A percentile compares a stretch with the other conserved stretches of the same genome.
phyloP scores from a whole-genome alignment of 306 rosid species.

The Cicer chorassanicum region DNA sequence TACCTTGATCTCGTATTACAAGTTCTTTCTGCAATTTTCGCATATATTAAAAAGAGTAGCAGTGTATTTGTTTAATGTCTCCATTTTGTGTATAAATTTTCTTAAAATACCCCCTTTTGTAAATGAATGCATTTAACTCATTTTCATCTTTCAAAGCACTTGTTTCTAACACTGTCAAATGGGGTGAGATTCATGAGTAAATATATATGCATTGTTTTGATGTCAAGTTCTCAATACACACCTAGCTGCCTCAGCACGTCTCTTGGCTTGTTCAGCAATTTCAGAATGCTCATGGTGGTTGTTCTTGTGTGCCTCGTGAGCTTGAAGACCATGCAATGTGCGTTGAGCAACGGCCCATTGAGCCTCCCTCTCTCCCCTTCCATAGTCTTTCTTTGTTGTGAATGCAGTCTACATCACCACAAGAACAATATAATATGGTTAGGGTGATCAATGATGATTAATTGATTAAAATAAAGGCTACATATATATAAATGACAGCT shows the following conservation, averaged over 20 bases:
- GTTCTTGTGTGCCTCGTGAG: conserved; percentile 38
- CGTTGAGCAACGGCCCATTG: conserved; percentile 70
- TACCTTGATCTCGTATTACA: too few relatives aligned
- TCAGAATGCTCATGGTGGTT: conserved; percentile 53
- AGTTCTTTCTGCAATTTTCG: too few relatives aligned
- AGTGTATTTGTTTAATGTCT: too few relatives aligned
- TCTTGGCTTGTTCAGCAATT: conserved; percentile 69
- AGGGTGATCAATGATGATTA: background rate
- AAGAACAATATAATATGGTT: background rate
- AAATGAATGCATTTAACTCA: too few relatives aligned
- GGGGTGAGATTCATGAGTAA: too few relatives aligned
- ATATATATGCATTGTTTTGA: too few relatives aligned
- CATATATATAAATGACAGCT: background rate
- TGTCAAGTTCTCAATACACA: background rate
- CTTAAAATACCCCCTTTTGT: too few relatives aligned
- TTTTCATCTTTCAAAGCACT: too few relatives aligned
- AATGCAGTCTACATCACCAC: conserved; percentile 62
- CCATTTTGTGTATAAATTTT: too few relatives aligned
- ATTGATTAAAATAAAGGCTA: background rate
- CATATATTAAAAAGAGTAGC: too few relatives aligned
- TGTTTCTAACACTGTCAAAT: too few relatives aligned
- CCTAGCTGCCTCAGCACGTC: conserved; percentile 76
- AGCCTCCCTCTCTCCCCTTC: conserved; percentile 71
- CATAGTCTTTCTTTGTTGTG: conserved; percentile 66
- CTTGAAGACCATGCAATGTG: conserved; percentile 63